Evolutionary conservation across 805 yeast genomes (phyloP).

Genomic region (Candida orba): DNA sequence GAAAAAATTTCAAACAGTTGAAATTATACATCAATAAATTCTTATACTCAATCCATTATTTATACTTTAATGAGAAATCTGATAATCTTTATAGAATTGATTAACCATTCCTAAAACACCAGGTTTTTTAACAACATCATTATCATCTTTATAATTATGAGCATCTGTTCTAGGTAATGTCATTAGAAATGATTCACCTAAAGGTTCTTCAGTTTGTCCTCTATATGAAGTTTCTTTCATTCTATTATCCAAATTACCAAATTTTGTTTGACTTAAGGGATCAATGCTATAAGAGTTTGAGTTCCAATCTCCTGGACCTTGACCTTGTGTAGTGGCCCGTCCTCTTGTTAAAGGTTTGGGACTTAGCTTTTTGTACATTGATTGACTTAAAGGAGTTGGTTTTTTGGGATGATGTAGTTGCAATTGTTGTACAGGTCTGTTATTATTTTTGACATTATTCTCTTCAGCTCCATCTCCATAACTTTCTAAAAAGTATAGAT

Average conservation of each 20-base stretch:
- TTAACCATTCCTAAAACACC: constrained; percentile 79
- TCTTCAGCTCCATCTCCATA: constrained; percentile 44
- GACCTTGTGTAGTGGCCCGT: constrained; percentile 6
- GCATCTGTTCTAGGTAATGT: constrained; percentile 31
- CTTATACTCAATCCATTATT: too few species aligned
- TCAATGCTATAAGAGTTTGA: constrained; percentile 5
- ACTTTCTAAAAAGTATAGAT: constrained; percentile 79
- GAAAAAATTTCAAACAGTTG: too few species aligned
- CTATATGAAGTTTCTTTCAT: neutral
- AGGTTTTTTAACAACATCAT: constrained; percentile 22
- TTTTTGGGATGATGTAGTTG: neutral
- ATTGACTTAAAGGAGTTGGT: constrained; percentile 7
- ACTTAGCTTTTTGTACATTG: constrained; percentile 3
- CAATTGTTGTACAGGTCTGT: neutral
- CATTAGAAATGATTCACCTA: constrained; percentile 40
- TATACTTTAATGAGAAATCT: constrained; percentile 12
- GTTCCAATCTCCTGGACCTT: constrained; percentile 10
- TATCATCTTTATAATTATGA: constrained; percentile 24
- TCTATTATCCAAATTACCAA: neutral
- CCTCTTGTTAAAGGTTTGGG: constrained; percentile 6
- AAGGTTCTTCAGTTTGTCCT: constrained; percentile 5
- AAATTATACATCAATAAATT: too few species aligned
- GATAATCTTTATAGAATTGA: constrained; percentile 57
- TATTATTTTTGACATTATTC: constrained; percentile 14
- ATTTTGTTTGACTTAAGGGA: neutral